These are phyloP conservation scores for Mangifera indica DNA, from an alignment of 345 rosid species.

Conservation along the genomic window DNA sequence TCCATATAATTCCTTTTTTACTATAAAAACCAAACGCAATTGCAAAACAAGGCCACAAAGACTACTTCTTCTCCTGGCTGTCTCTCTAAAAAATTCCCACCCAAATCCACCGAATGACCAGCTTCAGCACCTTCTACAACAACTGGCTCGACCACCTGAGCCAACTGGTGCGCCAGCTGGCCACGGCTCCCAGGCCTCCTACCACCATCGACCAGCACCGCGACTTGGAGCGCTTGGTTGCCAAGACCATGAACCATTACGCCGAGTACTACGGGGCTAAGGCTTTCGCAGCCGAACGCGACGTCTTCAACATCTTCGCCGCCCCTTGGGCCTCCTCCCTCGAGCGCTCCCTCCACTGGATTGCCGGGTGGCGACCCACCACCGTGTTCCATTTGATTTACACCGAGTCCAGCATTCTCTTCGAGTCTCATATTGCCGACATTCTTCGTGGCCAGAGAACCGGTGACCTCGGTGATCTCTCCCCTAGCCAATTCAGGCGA, in stretches of 20 bases:
- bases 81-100: not conserved
- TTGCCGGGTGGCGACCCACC: constrained; percentile 80
- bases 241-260: constrained; percentile 51
- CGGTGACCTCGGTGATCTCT: constrained; percentile 83
- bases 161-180: constrained; percentile 49
- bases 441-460: constrained; percentile 61
- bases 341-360: constrained; percentile 86
- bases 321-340: constrained; percentile 79
- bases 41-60: too few relatives aligned
- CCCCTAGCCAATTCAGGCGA: constrained; percentile 74
- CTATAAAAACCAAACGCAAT: not conserved
- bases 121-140: constrained; percentile 53
- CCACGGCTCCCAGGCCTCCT: constrained; percentile 42
- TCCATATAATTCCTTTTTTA: not conserved
- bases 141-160: constrained; percentile 62
- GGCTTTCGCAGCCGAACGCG: constrained; percentile 44
- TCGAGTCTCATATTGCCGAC: constrained; percentile 72
- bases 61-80: not conserved
- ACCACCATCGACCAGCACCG: constrained; percentile 30
- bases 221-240: constrained; percentile 39
- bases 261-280: constrained; percentile 53
- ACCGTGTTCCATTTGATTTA: constrained; percentile 76
- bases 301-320: constrained; percentile 51
- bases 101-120: constrained; percentile 21
- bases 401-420: constrained; percentile 72